Base-by-base conservation (phyloP, 805 yeast genomes). In the Candida fluviatilis region DNA sequence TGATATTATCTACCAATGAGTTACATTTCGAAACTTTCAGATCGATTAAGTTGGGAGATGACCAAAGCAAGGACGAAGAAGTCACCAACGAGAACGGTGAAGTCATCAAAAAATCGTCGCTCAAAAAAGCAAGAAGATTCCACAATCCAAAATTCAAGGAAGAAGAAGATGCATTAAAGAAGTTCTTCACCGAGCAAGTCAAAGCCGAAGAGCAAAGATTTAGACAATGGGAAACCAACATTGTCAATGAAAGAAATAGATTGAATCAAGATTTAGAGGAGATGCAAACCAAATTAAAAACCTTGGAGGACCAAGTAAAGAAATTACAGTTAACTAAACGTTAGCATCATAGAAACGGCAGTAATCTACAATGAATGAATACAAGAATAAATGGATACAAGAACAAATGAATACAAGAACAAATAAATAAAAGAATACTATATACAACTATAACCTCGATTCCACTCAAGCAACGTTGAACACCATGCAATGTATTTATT, bases 191-290 rank as follows among this genome's bases (percentile, higher is more conserved):
- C 7, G 97, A 90, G 63, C 97, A 93, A 70, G 73, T 93, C 43
- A 90, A 91, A 69, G 85, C 85, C 34, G 99, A 93, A 69, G 99
- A 93, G 57, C 95, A 88, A 55, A 78, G 99, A 58, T 93, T 93
- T 65, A 86, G 95, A 72, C 96, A 91, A 71, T 93, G 99, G 99
- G 97, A 90, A 69, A 86, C 89, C 52, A 91, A 93, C 59, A 87
- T 93, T 51, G 93, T 89, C 50, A 88, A 87, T 51, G 97, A 93
- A 69, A 84, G 96, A 69, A 86, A 89, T 64, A 79, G 95, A 62
- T 75, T 93, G 59, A 93, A 93, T 67, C 84, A 84, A 63, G 99
- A 93, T 64, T 75, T 93, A 54, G 96, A 91, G 54, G 88, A 84
- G 51, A 78, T 90, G 66, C 96, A 89, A 62, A 64, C 75, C 41